Base-by-base conservation (phyloP, 805 yeast genomes). In the Myxozyma udenii region DNA sequence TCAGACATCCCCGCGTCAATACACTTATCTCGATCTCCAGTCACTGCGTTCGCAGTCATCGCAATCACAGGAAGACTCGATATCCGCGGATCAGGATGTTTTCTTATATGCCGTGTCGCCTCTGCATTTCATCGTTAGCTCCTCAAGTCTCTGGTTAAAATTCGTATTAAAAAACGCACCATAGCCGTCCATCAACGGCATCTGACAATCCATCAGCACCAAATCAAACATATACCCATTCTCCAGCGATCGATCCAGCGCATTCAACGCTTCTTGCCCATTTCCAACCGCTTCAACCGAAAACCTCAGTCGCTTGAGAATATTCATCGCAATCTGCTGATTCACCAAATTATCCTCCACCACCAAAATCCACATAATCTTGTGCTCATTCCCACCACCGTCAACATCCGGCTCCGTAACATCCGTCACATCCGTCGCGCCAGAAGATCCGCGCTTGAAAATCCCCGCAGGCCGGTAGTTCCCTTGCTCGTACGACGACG, bases 1-100 rank as follows among this genome's bases (percentile, higher is more conserved):
- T 84, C 89, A 64, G 83, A 87, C 89, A 84, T 84, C 42, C 85
- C 87, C 44, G 84, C 84, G 38, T 81, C 81, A 51, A 84, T 64
- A 39, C 87, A 83, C 62, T 79, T 76, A 63, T 84, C 89, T 45
- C 88, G 71, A 67, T 84, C 89, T 43, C 89, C 89, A 70, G 82
- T 73, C 85, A 84, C 84, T 1, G 89, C 89, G 67, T 84, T 87
- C 0, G 89, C 89, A 2, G 89, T 84, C 58, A 84, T 25, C 3
- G 88, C 89, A 64, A 84, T 82, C 50, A 93, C 54, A 1, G 60
- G 55, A 9, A 55, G 12, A 3, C 24, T 24, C 3, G 55, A 36
- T 5, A 55, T 49, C 12, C 48, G 35, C 11, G 30, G 18, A 36
- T 48, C 33, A 3, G 39, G 2, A 28, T 55, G 49, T n/a, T 37